Evolutionary conservation across 192 early-diverging fungal species (phyloP).

Genomic region (Allomyces macrogynus): DNA sequence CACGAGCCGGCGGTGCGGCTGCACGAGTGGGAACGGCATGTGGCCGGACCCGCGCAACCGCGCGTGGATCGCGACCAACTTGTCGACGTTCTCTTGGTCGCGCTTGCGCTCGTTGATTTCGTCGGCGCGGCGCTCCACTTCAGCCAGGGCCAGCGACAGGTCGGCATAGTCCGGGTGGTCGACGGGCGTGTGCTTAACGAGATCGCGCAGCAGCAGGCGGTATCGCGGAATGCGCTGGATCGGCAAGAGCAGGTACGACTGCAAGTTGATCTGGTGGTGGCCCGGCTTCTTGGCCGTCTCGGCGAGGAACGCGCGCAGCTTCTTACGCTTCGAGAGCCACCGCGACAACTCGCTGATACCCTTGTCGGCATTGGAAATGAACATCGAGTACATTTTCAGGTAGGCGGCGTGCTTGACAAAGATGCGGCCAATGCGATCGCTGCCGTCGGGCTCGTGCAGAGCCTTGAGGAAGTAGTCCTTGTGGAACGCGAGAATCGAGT

Average conservation of each 20-base stretch:
- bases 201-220: constrained; percentile 62
- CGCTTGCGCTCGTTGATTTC: constrained; percentile 76
- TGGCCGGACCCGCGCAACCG: constrained; percentile 11
- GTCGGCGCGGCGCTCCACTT: constrained; percentile 43
- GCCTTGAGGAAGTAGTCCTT: constrained; percentile 44
- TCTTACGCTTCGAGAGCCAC: constrained; percentile 17
- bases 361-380: constrained; percentile 66
- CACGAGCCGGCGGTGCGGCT: constrained; percentile 29
- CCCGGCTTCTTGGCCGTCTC: constrained; percentile 22
- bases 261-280: constrained; percentile 61
- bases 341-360: constrained; percentile 37
- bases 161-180: constrained; percentile 58
- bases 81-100: constrained; percentile 26
- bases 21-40: constrained; percentile 21
- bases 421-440: constrained; percentile 47
- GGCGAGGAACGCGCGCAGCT: constrained; percentile 4
- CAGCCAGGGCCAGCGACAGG: constrained; percentile 38
- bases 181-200: constrained; percentile 53
- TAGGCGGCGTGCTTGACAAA: constrained; percentile 55
- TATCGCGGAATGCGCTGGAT: constrained; percentile 90
- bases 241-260: constrained; percentile 70
- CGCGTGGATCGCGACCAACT: constrained; percentile 3
- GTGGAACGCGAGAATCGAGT: constrained; percentile 50
- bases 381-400: constrained; percentile 66
- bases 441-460: constrained; percentile 16